A percentile compares a stretch with the other conserved stretches of the same genome.
phyloP scores from a whole-genome alignment of 768 basidiomycete species.

The Zangia roseola region DNA sequence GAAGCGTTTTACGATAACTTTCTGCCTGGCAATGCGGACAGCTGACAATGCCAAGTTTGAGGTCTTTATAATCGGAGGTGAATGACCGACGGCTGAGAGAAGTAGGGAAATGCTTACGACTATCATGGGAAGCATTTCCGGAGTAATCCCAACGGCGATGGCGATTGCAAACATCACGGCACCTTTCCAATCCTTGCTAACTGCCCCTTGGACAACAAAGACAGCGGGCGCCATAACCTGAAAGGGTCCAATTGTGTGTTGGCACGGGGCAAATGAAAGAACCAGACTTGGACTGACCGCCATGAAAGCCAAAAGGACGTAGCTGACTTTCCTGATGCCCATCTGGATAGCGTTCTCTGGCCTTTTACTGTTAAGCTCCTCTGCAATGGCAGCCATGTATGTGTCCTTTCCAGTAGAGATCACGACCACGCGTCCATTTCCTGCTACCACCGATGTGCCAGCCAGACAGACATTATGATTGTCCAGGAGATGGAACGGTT shows the following conservation, averaged over 20 bases:
- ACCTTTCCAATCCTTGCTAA: conserved; percentile 31
- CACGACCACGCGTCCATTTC: conserved; percentile 32
- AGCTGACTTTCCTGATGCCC: conserved; percentile 34
- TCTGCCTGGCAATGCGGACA: conserved; percentile 51
- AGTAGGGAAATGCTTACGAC: conserved; percentile 19
- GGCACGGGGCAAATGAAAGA: not conserved
- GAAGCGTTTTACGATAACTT: conserved; percentile 62
- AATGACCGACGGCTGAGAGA: not conserved
- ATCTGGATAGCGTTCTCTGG: conserved; percentile 35
- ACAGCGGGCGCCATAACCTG: conserved; percentile 32
- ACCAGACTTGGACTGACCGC: conserved; percentile 13
- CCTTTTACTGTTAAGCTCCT: conserved; percentile 31
- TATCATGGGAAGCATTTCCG: conserved; percentile 35
- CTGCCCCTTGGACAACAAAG: conserved; percentile 30
- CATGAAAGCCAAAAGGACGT: conserved; percentile 32
- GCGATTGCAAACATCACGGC: conserved; percentile 34
- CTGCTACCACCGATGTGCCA: conserved; percentile 35
- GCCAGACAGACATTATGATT: conserved; percentile 34
- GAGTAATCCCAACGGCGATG: conserved; percentile 31
- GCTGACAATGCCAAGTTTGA: conserved; percentile 61
- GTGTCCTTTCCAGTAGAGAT: conserved; percentile 33
- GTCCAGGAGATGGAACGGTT: conserved; percentile 29
- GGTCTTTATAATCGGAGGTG: conserved; percentile 44
- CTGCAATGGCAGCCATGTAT: conserved; percentile 36
- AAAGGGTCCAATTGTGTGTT: not conserved